Conservation (phyloP, 495 filamentous ascomycete species). For the Cryomyces minteri region DNA sequence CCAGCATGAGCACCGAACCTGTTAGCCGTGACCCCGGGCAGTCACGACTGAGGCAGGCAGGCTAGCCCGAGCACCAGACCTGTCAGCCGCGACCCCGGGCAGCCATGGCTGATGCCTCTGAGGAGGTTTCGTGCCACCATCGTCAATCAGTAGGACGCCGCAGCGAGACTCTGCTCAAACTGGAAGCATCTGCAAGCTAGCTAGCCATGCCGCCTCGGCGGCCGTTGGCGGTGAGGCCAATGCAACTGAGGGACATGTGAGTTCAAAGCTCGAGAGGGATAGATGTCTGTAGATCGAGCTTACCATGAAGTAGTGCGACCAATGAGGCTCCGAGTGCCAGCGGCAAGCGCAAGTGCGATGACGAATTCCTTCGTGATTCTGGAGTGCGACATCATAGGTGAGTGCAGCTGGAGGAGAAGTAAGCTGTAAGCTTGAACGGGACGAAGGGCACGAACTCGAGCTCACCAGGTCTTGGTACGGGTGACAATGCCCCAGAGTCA, state of each 20-base stretch:
- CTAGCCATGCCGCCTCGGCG: slow-evolving; percentile 4
- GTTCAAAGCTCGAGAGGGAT: background rate
- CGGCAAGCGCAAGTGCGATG: background rate
- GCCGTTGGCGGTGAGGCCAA: slow-evolving; percentile 6
- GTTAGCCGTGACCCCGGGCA: no score
- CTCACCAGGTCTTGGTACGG: no score
- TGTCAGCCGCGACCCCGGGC: no score
- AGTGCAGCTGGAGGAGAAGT: no score
- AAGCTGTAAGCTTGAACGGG: no score
- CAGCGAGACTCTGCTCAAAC: slow-evolving; percentile 5
- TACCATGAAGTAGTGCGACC: background rate
- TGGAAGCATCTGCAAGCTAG: slow-evolving; percentile 11
- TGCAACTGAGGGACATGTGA: slow-evolving; percentile 1
- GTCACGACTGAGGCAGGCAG: no score
- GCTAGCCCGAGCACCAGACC: no score
- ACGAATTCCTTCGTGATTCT: slow-evolving; percentile 1
- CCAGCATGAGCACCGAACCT: no score
- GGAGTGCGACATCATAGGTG: background rate
- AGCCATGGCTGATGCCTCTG: no score
- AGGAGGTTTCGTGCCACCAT: slow-evolving; percentile 2
- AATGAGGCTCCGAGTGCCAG: background rate
- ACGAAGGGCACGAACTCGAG: no score
- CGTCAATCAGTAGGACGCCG: slow-evolving; percentile 5
- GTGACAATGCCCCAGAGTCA: no score
- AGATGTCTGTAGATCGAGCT: background rate